Evolutionary conservation across 495 filamentous ascomycete genomes (phyloP), one percentile per base, ranked within the genome.

Genomic region (Margaritispora aquatica): DNA sequence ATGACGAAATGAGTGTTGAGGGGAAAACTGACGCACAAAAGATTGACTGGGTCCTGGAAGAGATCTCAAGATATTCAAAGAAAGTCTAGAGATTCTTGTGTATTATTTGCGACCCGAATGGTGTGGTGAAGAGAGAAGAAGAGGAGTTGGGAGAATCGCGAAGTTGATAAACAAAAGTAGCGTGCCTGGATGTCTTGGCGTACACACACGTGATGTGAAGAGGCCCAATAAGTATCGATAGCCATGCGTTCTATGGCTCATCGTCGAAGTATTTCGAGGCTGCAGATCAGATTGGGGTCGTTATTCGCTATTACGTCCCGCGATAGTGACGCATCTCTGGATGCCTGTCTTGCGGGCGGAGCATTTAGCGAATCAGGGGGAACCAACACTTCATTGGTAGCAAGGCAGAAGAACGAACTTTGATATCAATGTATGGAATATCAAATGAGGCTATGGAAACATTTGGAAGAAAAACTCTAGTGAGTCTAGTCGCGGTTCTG

Each of bases 41-140:
- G 63, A 68, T 68, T 68, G 66, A 68, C 66, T 52, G 63, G 66
- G 66, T 51, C 66, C 63, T 55, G 66, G 66, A 66, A 66, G 66
- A 66, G 51, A 61, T 66, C 66, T 66, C 66, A 23, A 66, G 63
- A 62, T 21, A 46, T 66, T 66, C 55, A 66, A 66, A 57, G 63
- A 68, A 61, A 64, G 66, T 59, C 63, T 55, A 56, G 66, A 68
- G 66, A 66, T 63, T 64, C 60, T 66, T 64, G 60, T 27, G 27
- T 53, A 22, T 55, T 22, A 36, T 66, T 68, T 68, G 66, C 61
- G 55, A 59, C 63, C 66, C 66, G 63, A 64, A 61, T 48, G 66
- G 63, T 68, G 66, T 68, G 66, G 63, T 66, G 66, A 66, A 51
- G 66, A 60, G 60, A 58, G 58, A 60, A 62, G 56, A 49, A 63